phyloP scores from a whole-genome alignment of 345 rosid genomes.

The Linum trigynum region DNA sequence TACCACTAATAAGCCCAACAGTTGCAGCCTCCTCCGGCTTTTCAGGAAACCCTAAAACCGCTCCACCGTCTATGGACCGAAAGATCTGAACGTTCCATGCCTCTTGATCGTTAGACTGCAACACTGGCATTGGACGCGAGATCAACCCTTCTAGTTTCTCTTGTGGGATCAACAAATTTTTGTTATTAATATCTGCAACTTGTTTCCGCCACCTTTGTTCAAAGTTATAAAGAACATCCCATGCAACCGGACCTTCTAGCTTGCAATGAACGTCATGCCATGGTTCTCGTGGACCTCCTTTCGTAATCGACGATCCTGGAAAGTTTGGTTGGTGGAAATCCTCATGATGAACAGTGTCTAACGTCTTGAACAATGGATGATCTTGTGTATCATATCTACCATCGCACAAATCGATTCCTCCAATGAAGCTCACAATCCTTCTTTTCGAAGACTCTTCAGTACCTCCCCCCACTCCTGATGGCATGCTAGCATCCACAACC shows the following conservation, averaged over 20 bases:
- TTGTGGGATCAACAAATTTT: constrained; percentile 23
- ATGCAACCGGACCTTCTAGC: constrained; percentile 76
- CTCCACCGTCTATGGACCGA: constrained; percentile 56
- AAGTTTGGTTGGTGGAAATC: constrained; percentile 92
- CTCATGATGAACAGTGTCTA: constrained; percentile 33
- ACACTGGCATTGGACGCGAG: constrained; percentile 21
- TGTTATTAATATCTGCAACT: constrained; percentile 15
- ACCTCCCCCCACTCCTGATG: background rate
- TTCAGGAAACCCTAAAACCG: constrained; percentile 34
- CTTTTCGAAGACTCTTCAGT: constrained; percentile 21
- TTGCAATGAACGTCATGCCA: constrained; percentile 94
- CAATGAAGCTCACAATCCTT: constrained; percentile 63
- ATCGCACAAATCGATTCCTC: constrained; percentile 86
- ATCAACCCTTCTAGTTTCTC: constrained; percentile 16
- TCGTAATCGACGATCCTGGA: constrained; percentile 38
- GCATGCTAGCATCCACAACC: constrained; percentile 47
- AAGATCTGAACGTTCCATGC: constrained; percentile 62
- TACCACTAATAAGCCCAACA: constrained; percentile 47
- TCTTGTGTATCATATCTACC: constrained; percentile 72
- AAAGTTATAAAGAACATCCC: constrained; percentile 83
- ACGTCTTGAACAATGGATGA: constrained; percentile 60
- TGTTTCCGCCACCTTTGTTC: constrained; percentile 87
- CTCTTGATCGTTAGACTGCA: constrained; percentile 19
- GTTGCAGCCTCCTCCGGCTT: constrained; percentile 28
- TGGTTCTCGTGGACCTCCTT: constrained; percentile 93